Conservation (phyloP, 2,329 filamentous ascomycete genomes). For the Cordyceps fumosorosea region DNA sequence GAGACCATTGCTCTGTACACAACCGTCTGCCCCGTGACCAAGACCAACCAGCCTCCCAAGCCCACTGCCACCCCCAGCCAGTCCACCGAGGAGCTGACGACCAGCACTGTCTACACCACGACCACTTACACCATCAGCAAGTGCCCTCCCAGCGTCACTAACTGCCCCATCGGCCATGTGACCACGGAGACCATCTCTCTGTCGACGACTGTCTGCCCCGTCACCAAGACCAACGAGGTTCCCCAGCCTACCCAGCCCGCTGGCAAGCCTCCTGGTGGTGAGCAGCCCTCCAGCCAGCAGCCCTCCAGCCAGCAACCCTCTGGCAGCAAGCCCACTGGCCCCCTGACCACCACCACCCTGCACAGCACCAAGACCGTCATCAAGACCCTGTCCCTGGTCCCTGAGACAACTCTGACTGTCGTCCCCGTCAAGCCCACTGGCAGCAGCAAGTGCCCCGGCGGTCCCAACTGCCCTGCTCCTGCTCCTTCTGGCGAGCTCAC, state of each 20-base stretch:
- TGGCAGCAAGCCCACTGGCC: background rate
- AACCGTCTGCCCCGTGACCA: conserved; percentile 11
- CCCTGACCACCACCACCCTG: background rate
- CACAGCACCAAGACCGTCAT: background rate
- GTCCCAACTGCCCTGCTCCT: conserved; percentile 6
- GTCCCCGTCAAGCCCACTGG: background rate
- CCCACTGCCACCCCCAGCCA: background rate
- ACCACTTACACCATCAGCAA: conserved; percentile 16
- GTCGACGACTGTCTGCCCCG: conserved; percentile 10
- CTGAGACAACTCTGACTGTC: conserved; percentile 1
- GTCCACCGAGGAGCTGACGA: conserved; percentile 11
- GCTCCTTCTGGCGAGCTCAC: background rate
- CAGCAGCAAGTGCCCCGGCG: conserved; percentile 6
- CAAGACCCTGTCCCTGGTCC: conserved; percentile 3
- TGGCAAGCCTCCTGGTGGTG: background rate
- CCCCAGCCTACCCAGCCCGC: conserved; percentile 2
- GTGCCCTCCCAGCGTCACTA: conserved; percentile 14
- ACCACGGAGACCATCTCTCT: conserved; percentile 11
- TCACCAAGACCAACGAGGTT: conserved; percentile 1
- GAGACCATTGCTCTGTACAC: conserved; percentile 9
- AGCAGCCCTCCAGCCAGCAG: background rate
- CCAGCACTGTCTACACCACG: conserved; percentile 16
- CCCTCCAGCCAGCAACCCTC: background rate
- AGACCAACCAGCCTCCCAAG: conserved; percentile 7
- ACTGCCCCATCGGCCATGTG: conserved; percentile 16